These are phyloP conservation scores for Auxenochlorella pyrenoidosa DNA, from an alignment of 139 green algal species.

Conservation along the genomic window DNA sequence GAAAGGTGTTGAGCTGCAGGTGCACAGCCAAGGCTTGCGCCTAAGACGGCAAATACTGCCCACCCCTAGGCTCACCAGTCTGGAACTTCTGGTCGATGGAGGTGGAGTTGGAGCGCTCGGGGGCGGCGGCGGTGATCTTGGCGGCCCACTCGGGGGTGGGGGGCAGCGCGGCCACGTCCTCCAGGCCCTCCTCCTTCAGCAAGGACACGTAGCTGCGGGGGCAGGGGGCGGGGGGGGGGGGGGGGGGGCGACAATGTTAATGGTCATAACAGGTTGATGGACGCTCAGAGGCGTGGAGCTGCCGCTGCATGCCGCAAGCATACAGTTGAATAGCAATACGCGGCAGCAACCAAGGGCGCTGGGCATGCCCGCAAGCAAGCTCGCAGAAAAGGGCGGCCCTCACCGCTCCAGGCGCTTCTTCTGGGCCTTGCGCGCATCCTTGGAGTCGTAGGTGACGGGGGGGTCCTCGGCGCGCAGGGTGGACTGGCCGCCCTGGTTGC, in stretches of 20 bases:
- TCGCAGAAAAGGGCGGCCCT: neutral
- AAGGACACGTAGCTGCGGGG: conserved; percentile 5
- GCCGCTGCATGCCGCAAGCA: no score
- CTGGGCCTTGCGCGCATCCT: conserved; percentile 10
- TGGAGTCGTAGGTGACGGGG: conserved; percentile 33
- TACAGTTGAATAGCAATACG: no score
- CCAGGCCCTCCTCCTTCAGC: conserved; percentile 27
- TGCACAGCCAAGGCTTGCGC: neutral
- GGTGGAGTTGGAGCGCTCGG: conserved; percentile 24
- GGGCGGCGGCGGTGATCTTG: neutral
- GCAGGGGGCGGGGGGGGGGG: neutral
- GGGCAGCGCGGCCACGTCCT: neutral
- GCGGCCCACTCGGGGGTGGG: neutral
- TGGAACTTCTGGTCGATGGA: conserved; percentile 17
- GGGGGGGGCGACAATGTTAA: neutral
- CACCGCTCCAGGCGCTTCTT: conserved; percentile 22
- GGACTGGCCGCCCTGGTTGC: conserved; percentile 37
- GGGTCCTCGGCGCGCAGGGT: conserved; percentile 53
- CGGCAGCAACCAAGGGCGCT: neutral
- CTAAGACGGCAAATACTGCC: neutral
- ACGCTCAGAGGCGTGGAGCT: no score
- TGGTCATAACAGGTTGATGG: neutral
- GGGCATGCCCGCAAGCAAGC: neutral
- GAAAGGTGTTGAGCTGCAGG: no score
- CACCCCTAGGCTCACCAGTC: neutral